Conservation (phyloP, 306 rosid species). For the Citrullus mucosospermus region DNA sequence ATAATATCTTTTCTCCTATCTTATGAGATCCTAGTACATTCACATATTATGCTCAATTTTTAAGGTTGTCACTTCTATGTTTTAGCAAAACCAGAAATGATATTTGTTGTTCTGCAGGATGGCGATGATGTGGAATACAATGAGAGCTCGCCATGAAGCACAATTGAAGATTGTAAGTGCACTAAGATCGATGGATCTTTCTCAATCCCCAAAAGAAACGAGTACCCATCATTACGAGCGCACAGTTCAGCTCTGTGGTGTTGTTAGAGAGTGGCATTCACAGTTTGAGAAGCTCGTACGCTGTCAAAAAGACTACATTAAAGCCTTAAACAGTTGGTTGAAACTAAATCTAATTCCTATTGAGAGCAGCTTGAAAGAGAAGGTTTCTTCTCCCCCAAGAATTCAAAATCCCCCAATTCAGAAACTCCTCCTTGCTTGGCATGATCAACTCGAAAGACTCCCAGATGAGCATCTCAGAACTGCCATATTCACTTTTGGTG, state of each 20-base stretch:
- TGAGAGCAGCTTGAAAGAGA: slow-evolving; percentile 83
- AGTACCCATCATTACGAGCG: slow-evolving; percentile 67
- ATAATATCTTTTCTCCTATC: neutral
- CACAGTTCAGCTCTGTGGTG: slow-evolving; percentile 46
- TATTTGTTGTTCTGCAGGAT: slow-evolving; percentile 36
- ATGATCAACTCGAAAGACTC: slow-evolving; percentile 59
- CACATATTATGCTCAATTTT: neutral
- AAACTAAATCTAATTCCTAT: slow-evolving; percentile 72
- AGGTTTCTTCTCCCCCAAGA: slow-evolving; percentile 91
- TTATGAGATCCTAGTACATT: neutral
- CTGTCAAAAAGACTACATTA: slow-evolving; percentile 62
- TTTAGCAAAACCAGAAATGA: neutral
- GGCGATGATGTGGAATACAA: slow-evolving; percentile 73
- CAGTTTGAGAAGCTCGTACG: slow-evolving; percentile 51
- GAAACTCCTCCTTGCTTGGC: slow-evolving; percentile 56
- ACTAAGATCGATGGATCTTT: slow-evolving; percentile 36
- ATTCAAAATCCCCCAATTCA: slow-evolving; percentile 50
- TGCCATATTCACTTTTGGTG: slow-evolving; percentile 56
- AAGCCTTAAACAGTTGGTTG: slow-evolving; percentile 58
- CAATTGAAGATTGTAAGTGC: slow-evolving; percentile 32
- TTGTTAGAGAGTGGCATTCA: slow-evolving; percentile 61
- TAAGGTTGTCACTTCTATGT: neutral
- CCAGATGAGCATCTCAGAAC: slow-evolving; percentile 66
- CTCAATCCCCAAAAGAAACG: slow-evolving; percentile 71
- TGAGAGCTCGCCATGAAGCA: slow-evolving; percentile 42